A percentile compares a stretch with the other conserved stretches of the same genome.
Evolutionary conservation across 2,329 filamentous ascomycete species (phyloP).

Genomic region (Cladophialophora carrionii): DNA sequence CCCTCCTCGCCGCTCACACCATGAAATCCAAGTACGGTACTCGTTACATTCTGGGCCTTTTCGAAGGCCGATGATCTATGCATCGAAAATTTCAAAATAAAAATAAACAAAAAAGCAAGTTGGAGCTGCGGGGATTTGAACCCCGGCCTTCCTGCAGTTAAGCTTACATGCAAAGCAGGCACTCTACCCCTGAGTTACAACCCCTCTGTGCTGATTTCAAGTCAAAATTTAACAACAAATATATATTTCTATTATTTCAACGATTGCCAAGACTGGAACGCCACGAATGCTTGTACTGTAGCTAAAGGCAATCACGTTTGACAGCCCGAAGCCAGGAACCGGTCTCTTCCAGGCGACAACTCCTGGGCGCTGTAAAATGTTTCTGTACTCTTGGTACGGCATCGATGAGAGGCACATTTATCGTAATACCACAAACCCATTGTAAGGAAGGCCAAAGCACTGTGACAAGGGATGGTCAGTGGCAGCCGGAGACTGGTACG

Average conservation of each 20-base stretch:
- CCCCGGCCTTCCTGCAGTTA: constrained; percentile 3
- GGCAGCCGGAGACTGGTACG: too few species aligned
- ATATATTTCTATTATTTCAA: neutral
- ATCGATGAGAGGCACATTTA: too few species aligned
- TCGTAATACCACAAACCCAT: too few species aligned
- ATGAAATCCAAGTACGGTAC: neutral
- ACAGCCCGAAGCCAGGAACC: too few species aligned
- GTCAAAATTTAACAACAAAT: neutral
- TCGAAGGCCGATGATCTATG: neutral
- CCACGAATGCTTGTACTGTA: neutral
- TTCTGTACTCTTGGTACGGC: too few species aligned
- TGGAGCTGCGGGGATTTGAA: constrained; percentile 4
- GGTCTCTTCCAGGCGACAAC: too few species aligned
- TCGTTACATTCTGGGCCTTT: neutral
- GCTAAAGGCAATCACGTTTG: too few species aligned
- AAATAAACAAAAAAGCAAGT: neutral
- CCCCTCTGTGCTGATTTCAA: neutral
- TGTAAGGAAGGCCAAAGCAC: too few species aligned
- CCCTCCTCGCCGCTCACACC: neutral
- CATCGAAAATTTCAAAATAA: neutral
- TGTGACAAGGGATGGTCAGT: too few species aligned
- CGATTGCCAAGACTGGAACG: too few species aligned
- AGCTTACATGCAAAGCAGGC: neutral
- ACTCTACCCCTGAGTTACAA: constrained; percentile 9
- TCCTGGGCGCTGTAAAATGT: too few species aligned